Evolutionary conservation across 1,284 basidiomycete genomes (phyloP), one percentile per base, ranked within the genome.

Genomic region (Malassezia cuniculi): DNA sequence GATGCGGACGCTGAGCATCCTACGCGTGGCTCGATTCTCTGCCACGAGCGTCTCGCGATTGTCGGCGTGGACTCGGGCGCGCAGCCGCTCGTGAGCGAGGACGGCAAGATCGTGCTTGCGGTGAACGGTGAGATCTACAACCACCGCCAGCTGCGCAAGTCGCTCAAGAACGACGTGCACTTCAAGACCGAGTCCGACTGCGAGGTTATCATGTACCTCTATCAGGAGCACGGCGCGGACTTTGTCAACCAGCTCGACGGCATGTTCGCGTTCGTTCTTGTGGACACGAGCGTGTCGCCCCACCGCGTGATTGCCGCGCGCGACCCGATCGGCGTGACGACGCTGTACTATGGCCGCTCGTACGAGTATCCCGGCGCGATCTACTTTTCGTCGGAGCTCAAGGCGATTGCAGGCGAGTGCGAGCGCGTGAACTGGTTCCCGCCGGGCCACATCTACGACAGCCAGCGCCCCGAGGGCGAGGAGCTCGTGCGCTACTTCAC

Each of bases 91-190:
- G 71, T 82, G 51, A 86, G 81, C 70, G 78, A 82, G 33, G 86
- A 95, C 58, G 81, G 80, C 41, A 83, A 82, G 63, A 69, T 81
- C 53, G 76, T 82, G 57, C 80, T 99, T 39, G 80, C 85, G 45
- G 93, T 97, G 67, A 99, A 97, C 71, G 93, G 93, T 39, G 93
- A 99, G 71, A 97, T 97, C 62, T 99, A 99, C 76, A 99, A 97
- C 75, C 85, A 97, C 69, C 71, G 85, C 45, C 75, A 79, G 25
- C 77, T 97, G 32, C 79, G 85, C 51, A 77, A 81, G 42, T 71
- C 69, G 19, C 72, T 89, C 55, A 57, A 63, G 47, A 50, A 57
- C 31, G 38, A 78, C 75, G 77, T 79, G 50, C 78, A 79, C 48
- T 93, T 97, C 76, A 93, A 86, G 74, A 95, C 90, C 0, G 85